These are phyloP conservation scores for Penicillium sp. DNA, from an alignment of 2,329 filamentous ascomycete species.

Conservation along the genomic window DNA sequence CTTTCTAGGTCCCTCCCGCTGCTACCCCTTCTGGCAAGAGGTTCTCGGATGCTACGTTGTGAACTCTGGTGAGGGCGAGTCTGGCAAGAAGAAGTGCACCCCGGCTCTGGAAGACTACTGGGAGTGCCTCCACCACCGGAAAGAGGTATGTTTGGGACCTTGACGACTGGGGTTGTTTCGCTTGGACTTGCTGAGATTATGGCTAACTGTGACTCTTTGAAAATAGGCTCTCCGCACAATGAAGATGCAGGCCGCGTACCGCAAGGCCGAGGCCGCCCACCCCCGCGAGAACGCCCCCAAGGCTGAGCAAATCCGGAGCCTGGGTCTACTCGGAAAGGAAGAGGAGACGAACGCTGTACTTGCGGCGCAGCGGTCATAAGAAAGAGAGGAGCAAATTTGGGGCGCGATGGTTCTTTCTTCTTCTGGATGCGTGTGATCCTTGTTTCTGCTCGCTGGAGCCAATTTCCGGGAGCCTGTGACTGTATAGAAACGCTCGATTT, in stretches of 20 bases:
- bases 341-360: constrained; percentile 70
- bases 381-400: constrained; percentile 18
- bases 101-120: constrained; percentile 94
- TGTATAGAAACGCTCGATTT: constrained; percentile 39
- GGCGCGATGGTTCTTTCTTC: constrained; percentile 29
- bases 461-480: constrained; percentile 27
- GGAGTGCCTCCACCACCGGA: constrained; percentile 97
- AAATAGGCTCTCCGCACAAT: constrained; percentile 72
- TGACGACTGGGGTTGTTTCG: neutral
- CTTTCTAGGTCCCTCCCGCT: constrained; percentile 67
- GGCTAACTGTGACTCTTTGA: constrained; percentile 7
- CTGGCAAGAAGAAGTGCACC: constrained; percentile 84
- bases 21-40: constrained; percentile 99
- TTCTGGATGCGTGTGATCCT: constrained; percentile 30
- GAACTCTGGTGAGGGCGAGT: constrained; percentile 79
- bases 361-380: constrained; percentile 30
- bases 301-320: constrained; percentile 81
- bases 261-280: constrained; percentile 73
- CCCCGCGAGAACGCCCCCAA: constrained; percentile 79
- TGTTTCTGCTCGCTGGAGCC: constrained; percentile 26
- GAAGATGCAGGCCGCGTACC: constrained; percentile 80
- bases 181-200: neutral
- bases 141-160: constrained; percentile 70
- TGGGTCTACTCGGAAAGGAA: constrained; percentile 81
- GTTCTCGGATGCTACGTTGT: constrained; percentile 97